These are phyloP conservation scores for Mycosphaerella sp. DNA, from an alignment of 2,329 filamentous ascomycete species.

Conservation along the genomic window DNA sequence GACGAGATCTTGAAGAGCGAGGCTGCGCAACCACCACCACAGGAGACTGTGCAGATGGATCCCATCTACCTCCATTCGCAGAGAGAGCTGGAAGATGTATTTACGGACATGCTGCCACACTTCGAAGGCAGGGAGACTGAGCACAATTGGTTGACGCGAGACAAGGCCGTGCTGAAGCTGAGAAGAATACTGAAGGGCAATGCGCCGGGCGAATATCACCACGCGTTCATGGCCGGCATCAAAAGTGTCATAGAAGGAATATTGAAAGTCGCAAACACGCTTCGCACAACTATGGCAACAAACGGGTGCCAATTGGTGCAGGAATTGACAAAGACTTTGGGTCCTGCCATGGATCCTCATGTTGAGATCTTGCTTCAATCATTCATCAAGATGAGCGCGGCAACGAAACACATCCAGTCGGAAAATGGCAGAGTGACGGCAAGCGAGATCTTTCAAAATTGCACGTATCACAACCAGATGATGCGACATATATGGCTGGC, in stretches of 20 bases:
- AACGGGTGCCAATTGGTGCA: conserved; percentile 80
- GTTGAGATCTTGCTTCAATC: conserved; percentile 84
- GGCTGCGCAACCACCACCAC: conserved; percentile 52
- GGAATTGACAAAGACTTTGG: conserved; percentile 71
- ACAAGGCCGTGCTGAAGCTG: conserved; percentile 71
- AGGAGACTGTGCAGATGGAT: conserved; percentile 63
- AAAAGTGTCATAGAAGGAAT: conserved; percentile 78
- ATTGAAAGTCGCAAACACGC: conserved; percentile 73
- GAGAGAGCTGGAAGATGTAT: conserved; percentile 80
- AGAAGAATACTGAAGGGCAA: conserved; percentile 79
- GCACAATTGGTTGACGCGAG: conserved; percentile 82
- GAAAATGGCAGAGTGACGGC: conserved; percentile 76
- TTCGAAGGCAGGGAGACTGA: conserved; percentile 90
- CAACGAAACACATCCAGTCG: conserved; percentile 87
- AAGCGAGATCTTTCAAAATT: conserved; percentile 71
- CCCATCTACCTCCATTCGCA: conserved; percentile 77
- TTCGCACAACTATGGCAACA: conserved; percentile 84
- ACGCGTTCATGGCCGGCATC: conserved; percentile 63
- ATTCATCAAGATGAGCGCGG: conserved; percentile 80
- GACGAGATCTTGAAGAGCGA: conserved; percentile 45
- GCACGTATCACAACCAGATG: conserved; percentile 71
- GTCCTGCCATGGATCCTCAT: conserved; percentile 76
- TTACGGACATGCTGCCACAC: conserved; percentile 70
- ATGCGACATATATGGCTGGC: conserved; percentile 80
- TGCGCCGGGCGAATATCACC: conserved; percentile 67